Evolutionary conservation across 1,139 yeast species (phyloP), one percentile per base, ranked within the genome.

Genomic region (Candida buenavistaensis): DNA sequence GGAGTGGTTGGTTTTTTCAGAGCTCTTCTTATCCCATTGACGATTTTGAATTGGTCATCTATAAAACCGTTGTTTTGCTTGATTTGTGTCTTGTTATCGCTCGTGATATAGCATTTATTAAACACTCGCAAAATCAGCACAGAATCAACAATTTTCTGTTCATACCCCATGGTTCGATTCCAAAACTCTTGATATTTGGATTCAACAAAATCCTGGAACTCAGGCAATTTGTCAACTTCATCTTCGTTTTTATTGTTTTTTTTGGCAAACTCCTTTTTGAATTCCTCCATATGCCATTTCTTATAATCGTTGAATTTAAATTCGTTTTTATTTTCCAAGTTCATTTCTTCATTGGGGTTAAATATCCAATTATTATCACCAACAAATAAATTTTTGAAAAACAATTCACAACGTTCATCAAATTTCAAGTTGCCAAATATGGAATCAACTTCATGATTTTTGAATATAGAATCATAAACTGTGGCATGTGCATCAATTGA

Each of bases 91-190:
- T 38, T 34, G 32, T 43, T 39, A 35, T 55, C 52, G 11, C 57
- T 52, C 8, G 56, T 51, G 20, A 70, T 44, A 41, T 53, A 73
- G 42, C 80, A 74, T 33, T 64, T 59, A 32, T 70, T 67, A 45
- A 61, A 74, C n/a, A 71, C 62, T 40, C 72, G 58, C 30, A 73
- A 43, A 41, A 68, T 74, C 4, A 73, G 47, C 11, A 71, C 47
- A 33, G 61, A 64, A 37, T 68, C 67, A 23, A 64, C 59, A 47
- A 72, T 59, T 3, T 39, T 40, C 38, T 63, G 65, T 48, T 64
- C 68, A 11, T 37, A 30, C 6, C 17, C 20, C 35, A 32, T 28
- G n/a, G 36, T 43, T 15, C 35, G 28, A 8, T 26, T 34, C 43
- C 43, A 41, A 30, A 45, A 43, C 26, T 32, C 34, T 20, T 42